Conservation (phyloP, 2,329 filamentous ascomycete genomes). For the Dactylellina cionopaga region DNA sequence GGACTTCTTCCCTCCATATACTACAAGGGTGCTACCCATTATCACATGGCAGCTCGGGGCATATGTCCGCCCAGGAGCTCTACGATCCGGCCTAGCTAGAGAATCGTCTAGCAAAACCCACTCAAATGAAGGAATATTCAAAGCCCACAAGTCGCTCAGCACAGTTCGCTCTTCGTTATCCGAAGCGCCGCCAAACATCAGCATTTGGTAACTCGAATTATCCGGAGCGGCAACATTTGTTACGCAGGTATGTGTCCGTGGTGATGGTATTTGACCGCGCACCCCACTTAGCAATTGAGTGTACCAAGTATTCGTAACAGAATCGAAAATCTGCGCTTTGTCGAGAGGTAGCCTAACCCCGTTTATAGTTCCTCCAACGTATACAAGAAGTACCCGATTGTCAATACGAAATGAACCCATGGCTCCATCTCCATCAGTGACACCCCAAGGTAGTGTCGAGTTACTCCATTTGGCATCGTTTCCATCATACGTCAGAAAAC, state of each 20-base stretch:
- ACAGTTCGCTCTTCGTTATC: neutral
- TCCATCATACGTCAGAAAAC: slow-evolving; percentile 1
- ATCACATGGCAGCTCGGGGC: slow-evolving; percentile 9
- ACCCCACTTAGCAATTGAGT: slow-evolving; percentile 4
- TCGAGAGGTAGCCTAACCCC: neutral
- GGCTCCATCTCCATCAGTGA: slow-evolving; percentile 8
- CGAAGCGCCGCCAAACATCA: neutral
- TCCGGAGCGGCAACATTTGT: neutral
- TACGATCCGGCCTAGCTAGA: neutral
- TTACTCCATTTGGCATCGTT: neutral
- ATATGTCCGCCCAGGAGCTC: neutral
- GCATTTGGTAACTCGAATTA: slow-evolving; percentile 28
- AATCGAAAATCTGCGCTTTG: slow-evolving; percentile 7
- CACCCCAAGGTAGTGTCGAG: slow-evolving; percentile 11
- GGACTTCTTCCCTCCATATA: slow-evolving; percentile 15
- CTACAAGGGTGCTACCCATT: neutral
- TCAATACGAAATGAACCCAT: slow-evolving; percentile 10
- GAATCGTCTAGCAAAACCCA: slow-evolving; percentile 17
- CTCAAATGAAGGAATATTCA: slow-evolving; percentile 19
- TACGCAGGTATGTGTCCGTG: neutral
- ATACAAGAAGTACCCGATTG: neutral
- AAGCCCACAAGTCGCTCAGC: neutral
- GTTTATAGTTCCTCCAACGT: slow-evolving; percentile 10
- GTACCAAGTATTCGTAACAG: slow-evolving; percentile 5
- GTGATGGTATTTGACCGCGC: neutral